Conservation (phyloP, 2,329 filamentous ascomycete species). For the Penicillium thymicola region DNA sequence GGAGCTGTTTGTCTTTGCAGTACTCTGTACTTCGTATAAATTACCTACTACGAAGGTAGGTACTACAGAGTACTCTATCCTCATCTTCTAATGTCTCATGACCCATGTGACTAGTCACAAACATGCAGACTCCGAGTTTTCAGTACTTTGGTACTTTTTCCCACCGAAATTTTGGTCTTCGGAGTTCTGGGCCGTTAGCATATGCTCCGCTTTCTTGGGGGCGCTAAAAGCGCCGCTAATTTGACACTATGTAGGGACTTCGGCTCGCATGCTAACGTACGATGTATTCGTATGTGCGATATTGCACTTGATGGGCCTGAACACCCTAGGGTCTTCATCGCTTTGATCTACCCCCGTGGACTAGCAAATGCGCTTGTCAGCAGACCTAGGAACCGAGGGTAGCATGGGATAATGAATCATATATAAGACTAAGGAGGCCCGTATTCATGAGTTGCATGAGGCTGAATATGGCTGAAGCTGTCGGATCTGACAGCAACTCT, state of each 20-base stretch:
- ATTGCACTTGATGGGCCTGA: neutral
- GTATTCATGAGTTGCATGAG: neutral
- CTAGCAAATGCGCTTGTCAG: too few relatives aligned
- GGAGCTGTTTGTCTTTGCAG: neutral
- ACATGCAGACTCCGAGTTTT: neutral
- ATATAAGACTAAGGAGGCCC: neutral
- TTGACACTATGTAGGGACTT: neutral
- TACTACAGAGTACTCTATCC: neutral
- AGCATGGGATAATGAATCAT: neutral
- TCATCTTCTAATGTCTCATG: neutral
- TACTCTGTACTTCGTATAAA: too few relatives aligned
- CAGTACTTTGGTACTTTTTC: neutral
- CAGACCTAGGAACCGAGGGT: neutral
- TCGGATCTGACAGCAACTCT: slow-evolving; percentile 3
- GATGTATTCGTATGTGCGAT: neutral
- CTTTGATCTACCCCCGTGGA: neutral
- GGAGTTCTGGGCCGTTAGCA: slow-evolving; percentile 4
- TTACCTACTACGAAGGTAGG: neutral
- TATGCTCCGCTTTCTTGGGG: slow-evolving; percentile 6
- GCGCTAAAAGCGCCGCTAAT: slow-evolving; percentile 4
- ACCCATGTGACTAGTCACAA: slow-evolving; percentile 2
- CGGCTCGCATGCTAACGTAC: neutral
- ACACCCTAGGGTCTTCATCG: neutral
- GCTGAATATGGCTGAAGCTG: neutral
- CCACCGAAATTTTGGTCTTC: neutral